Conservation (phyloP, 2,329 filamentous ascomycete genomes). For the Penicillium janthinellum region DNA sequence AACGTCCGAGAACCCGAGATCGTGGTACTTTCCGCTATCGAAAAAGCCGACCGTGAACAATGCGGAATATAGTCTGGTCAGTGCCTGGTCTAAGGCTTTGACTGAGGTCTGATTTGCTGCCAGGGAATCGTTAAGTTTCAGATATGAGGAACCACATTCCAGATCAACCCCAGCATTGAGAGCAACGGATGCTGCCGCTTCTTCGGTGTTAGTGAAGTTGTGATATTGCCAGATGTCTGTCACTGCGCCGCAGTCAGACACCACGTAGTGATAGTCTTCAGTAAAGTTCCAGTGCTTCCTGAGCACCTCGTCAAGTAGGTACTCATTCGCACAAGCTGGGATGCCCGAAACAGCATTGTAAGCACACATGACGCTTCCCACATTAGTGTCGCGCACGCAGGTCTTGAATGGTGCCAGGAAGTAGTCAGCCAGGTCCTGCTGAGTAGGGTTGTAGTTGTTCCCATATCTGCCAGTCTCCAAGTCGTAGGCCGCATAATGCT, state of each 20-base stretch:
- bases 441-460: constrained; percentile 47
- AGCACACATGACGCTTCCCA: constrained; percentile 60
- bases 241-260: constrained; percentile 64
- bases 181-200: constrained; percentile 48
- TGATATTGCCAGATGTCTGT: constrained; percentile 56
- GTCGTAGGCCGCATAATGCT: constrained; percentile 60
- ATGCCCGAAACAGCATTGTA: constrained; percentile 66
- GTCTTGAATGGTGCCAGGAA: constrained; percentile 65
- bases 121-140: constrained; percentile 43
- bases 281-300: constrained; percentile 67
- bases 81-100: constrained; percentile 44
- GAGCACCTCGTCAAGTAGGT: constrained; percentile 61
- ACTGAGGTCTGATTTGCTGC: constrained; percentile 46
- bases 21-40: constrained; percentile 50
- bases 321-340: constrained; percentile 63
- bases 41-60: constrained; percentile 54
- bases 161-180: constrained; percentile 54
- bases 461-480: constrained; percentile 44
- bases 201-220: constrained; percentile 48
- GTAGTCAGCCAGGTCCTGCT: constrained; percentile 66
- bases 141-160: constrained; percentile 51
- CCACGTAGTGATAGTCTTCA: constrained; percentile 60
- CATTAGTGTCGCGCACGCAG: constrained; percentile 60
- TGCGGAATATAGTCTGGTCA: constrained; percentile 47
- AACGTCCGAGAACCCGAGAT: constrained; percentile 56